Evolutionary conservation across 2,329 filamentous ascomycete species (phyloP).

Genomic region (Colletotrichum lindemuthianum): DNA sequence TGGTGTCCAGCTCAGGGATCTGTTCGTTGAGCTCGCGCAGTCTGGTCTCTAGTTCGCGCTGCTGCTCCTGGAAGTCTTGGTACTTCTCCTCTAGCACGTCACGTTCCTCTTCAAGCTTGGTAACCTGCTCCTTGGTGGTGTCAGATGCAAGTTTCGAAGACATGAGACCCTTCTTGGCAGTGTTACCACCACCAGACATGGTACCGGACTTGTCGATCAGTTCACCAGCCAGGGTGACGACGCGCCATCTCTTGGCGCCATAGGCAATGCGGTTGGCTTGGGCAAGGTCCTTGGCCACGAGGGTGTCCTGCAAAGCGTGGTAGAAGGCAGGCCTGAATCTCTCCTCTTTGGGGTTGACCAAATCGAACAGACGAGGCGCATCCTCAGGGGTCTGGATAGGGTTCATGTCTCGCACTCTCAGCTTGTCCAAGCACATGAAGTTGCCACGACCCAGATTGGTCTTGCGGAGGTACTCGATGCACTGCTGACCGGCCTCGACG

Average conservation of each 20-base stretch:
- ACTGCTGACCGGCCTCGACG: slow-evolving; percentile 95
- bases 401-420: slow-evolving; percentile 81
- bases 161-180: slow-evolving; percentile 93
- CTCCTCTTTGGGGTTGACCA: slow-evolving; percentile 89
- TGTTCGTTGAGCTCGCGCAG: slow-evolving; percentile 79
- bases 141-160: slow-evolving; percentile 94
- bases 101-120: slow-evolving; percentile 86
- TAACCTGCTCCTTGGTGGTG: slow-evolving; percentile 86
- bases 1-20: slow-evolving; percentile 86
- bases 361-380: slow-evolving; percentile 90
- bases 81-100: slow-evolving; percentile 87
- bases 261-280: slow-evolving; percentile 98
- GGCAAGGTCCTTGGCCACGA: slow-evolving; percentile 91
- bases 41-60: slow-evolving; percentile 79
- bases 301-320: slow-evolving; percentile 92
- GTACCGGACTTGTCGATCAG: slow-evolving; percentile 98
- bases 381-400: slow-evolving; percentile 89
- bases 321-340: slow-evolving; percentile 92
- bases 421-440: slow-evolving; percentile 93
- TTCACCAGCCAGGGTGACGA: slow-evolving; percentile 94
- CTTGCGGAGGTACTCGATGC: slow-evolving; percentile 96
- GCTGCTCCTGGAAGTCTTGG: slow-evolving; percentile 84
- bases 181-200: slow-evolving; percentile 96
- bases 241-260: slow-evolving; percentile 91
- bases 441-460: slow-evolving; percentile 97